phyloP scores from a whole-genome alignment of 2,329 filamentous ascomycete species.

The Sphaerostilbella broomeana region DNA sequence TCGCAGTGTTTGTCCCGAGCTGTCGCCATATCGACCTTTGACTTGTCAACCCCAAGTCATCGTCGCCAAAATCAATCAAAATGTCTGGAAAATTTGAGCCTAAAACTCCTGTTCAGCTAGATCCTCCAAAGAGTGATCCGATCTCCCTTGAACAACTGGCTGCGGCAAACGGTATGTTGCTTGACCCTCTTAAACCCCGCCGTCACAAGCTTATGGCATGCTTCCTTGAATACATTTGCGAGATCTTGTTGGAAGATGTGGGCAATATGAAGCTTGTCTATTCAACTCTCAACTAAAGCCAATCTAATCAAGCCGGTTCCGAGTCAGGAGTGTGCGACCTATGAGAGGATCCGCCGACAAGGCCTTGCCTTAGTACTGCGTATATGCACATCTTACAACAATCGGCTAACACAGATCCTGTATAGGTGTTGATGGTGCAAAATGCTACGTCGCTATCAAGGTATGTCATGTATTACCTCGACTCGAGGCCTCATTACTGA shows the following conservation, averaged over 20 bases:
- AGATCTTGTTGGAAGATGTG: no score
- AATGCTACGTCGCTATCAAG: conserved; percentile 66
- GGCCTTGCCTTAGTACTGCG: no score
- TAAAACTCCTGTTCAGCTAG: conserved; percentile 66
- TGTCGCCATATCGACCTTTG: no score
- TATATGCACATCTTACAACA: no score
- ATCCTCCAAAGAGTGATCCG: conserved; percentile 78
- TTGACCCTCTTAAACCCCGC: not conserved
- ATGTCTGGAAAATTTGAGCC: conserved; percentile 69
- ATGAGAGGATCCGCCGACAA: no score
- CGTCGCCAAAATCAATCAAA: conserved; percentile 14
- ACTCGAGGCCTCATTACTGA: conserved; percentile 4
- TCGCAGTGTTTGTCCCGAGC: no score
- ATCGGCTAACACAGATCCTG: conserved; percentile 6
- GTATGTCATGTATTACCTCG: conserved; percentile 31
- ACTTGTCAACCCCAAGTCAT: no score
- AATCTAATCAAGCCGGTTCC: no score
- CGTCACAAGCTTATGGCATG: no score
- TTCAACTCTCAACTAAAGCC: not conserved
- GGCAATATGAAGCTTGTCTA: no score
- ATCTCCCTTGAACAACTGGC: conserved; percentile 76
- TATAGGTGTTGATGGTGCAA: conserved; percentile 56
- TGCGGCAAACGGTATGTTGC: conserved; percentile 68
- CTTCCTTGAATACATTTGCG: no score
- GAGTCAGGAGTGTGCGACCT: no score